Evolutionary conservation across 106 monocot genomes (phyloP).

Genomic region (Vanilla planifolia): DNA sequence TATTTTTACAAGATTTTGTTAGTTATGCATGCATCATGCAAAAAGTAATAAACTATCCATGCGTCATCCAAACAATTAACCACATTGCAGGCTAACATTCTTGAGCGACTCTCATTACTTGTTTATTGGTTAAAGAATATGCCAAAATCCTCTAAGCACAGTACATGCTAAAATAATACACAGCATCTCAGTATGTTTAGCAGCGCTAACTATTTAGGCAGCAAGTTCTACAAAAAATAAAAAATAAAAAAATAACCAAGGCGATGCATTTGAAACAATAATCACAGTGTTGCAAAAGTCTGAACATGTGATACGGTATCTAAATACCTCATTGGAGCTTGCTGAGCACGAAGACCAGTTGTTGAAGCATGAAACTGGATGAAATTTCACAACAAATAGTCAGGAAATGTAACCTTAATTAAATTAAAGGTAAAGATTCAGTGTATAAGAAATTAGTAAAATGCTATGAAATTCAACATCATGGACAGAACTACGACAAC

Average conservation of each 20-base stretch:
- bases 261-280: neutral
- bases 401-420: neutral
- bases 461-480: too few relatives aligned
- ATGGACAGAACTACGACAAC: too few relatives aligned
- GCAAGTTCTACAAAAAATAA: neutral
- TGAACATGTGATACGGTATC: neutral
- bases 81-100: too few relatives aligned
- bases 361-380: conserved; percentile 1
- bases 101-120: too few relatives aligned
- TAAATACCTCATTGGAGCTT: conserved; percentile 3
- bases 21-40: too few relatives aligned
- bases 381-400: neutral
- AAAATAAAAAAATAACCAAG: neutral
- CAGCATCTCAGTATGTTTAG: neutral
- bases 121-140: neutral
- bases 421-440: neutral
- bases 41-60: too few relatives aligned
- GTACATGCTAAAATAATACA: neutral
- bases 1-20: too few relatives aligned
- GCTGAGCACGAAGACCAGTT: neutral
- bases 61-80: too few relatives aligned
- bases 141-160: neutral
- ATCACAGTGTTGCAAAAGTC: neutral
- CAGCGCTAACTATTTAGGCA: neutral
- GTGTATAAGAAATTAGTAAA: too few relatives aligned